Percentiles rank a stretch among this genome's conserved stretches.
phyloP scores from a whole-genome alignment of 1,284 basidiomycete species.

The Marasmius fiardii region DNA sequence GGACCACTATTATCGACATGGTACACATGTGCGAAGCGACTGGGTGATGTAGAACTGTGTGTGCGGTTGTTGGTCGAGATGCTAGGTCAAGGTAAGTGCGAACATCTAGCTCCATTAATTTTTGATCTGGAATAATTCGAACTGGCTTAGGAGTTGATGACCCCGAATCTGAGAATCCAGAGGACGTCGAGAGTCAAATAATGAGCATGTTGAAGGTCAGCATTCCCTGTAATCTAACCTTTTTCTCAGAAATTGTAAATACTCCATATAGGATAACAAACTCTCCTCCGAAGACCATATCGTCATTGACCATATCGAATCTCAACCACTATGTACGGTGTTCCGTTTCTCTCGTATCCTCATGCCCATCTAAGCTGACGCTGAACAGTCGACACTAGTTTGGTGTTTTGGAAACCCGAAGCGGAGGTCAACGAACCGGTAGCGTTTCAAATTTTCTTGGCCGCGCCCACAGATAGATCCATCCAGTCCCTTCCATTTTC shows the following conservation, averaged over 20 bases:
- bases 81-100: constrained; percentile 62
- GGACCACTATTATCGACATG: constrained; percentile 70
- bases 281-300: constrained; percentile 57
- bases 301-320: constrained; percentile 59
- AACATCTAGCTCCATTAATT: too few relatives aligned
- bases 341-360: constrained; percentile 1
- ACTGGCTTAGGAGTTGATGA: neutral
- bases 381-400: constrained; percentile 54
- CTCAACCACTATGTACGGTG: constrained; percentile 58
- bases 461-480: constrained; percentile 40
- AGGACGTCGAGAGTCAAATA: constrained; percentile 60
- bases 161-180: constrained; percentile 27
- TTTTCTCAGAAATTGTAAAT: constrained; percentile 2
- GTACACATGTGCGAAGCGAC: constrained; percentile 75
- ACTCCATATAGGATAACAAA: constrained; percentile 54
- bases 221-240: neutral
- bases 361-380: neutral
- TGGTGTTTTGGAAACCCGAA: constrained; percentile 69
- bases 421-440: constrained; percentile 57
- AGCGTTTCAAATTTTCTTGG: constrained; percentile 71
- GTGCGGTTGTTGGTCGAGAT: constrained; percentile 77
- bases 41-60: constrained; percentile 73
- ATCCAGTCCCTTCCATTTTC: constrained; percentile 57
- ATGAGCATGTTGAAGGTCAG: constrained; percentile 66
- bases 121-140: neutral